Base-by-base conservation (phyloP, 306 rosid genomes). In the Rosa rugosa region DNA sequence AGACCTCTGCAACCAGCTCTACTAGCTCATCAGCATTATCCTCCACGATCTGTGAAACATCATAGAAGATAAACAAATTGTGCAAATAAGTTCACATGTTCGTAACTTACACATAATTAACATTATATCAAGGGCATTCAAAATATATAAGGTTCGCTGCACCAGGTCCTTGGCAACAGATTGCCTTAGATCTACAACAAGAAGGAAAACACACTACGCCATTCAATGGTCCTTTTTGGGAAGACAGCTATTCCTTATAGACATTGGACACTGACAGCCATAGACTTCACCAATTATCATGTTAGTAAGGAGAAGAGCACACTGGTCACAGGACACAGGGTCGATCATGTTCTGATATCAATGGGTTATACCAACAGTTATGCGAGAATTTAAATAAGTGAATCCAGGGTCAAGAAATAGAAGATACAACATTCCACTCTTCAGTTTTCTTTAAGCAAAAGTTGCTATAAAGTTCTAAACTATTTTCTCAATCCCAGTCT, bases 11-110 rank as follows among this genome's bases (percentile, higher is more conserved):
- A 66, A 92, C 92, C 86, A 87, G 50, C 75, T 85, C 86, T 68
- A 78, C 73, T 18, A 90, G 81, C 81, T 89, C 94, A 11, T 71
- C 44, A 1, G 80, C 79, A 27, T 68, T 85, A 5, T 69, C 40
- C 77, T 89, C 92, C 76, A 87, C 73, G 36, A 91, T 85, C 94
- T 94, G 84, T 40, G 34, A 20, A 51, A 75, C 70, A 66, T 25
- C 54, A 40, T 25, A 74, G 81, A 68, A 7, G 34, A 62, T 76
- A 75, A 78, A 4, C 8, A n/a, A 53, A 14, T 3, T 72, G 22
- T 53, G 67, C 44, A 59, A 22, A 66, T 44, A 34, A 82, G 25
- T 68, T 51, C 25, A 69, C 57, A 72, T 11, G 14, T 72, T 25
- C 11, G 0, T 0, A 31, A 5, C 20, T 27, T 71, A 17, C 62